phyloP scores from a whole-genome alignment of 129 eudicot species.

The Ambrosia trifida region DNA sequence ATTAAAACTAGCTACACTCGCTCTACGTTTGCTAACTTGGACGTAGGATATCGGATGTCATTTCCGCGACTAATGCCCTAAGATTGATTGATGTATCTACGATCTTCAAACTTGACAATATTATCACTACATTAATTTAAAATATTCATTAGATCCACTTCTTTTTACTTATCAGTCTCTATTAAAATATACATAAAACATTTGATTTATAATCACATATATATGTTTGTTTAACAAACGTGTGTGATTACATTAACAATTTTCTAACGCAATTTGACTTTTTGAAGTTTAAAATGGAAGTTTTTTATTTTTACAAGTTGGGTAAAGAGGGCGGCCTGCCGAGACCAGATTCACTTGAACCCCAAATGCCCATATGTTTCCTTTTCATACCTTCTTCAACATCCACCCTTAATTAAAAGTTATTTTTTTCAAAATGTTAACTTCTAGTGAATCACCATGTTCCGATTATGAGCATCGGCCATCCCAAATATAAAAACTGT shows the following conservation, averaged over 20 bases:
- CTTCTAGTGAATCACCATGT: conserved; percentile 29
- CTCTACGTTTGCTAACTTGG: too few species aligned
- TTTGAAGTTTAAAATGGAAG: not conserved
- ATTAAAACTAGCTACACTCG: too few species aligned
- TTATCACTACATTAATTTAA: not conserved
- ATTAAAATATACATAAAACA: not conserved
- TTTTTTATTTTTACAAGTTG: conserved; percentile 23
- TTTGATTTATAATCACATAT: not conserved
- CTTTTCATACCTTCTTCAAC: conserved; percentile 19
- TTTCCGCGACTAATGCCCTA: not conserved
- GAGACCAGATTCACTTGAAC: conserved; percentile 24
- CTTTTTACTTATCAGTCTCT: not conserved
- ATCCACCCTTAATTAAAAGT: not conserved
- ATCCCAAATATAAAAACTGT: not conserved
- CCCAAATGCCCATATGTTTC: conserved; percentile 32
- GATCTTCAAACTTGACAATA: not conserved
- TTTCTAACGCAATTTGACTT: not conserved
- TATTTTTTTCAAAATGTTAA: conserved; percentile 10
- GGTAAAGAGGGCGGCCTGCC: conserved; percentile 41
- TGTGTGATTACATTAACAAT: not conserved
- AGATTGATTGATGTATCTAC: not conserved
- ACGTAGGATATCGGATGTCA: too few species aligned
- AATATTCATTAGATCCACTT: not conserved
- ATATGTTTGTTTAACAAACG: not conserved
- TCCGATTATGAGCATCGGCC: conserved; percentile 21